phyloP scores from a whole-genome alignment of 306 rosid species.

The Lathyrus tuberosus region DNA sequence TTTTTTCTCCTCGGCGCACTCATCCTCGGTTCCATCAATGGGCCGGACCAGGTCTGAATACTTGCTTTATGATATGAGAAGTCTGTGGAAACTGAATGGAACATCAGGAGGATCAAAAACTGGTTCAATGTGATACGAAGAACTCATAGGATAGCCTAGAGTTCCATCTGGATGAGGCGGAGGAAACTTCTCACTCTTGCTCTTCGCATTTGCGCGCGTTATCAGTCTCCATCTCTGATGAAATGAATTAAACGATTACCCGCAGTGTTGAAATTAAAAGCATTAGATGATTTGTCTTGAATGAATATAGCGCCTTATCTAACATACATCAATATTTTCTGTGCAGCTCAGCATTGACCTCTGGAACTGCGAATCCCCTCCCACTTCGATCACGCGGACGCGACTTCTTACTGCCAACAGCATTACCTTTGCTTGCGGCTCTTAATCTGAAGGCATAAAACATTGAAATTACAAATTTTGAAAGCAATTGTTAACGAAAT shows the following conservation, averaged over 20 bases:
- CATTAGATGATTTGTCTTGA: neutral
- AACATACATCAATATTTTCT: constrained; percentile 84
- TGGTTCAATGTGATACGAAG: constrained; percentile 87
- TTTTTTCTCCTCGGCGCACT: constrained; percentile 82
- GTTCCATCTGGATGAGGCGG: constrained; percentile 99
- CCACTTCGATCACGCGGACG: constrained; percentile 73
- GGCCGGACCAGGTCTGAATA: constrained; percentile 96
- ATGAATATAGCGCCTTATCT: constrained; percentile 33
- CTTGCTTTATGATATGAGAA: constrained; percentile 68
- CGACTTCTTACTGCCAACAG: constrained; percentile 70
- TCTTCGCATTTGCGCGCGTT: constrained; percentile 92
- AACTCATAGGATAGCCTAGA: constrained; percentile 84
- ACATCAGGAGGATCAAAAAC: constrained; percentile 82
- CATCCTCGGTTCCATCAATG: constrained; percentile 70
- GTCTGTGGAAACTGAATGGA: constrained; percentile 81
- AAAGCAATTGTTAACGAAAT: constrained; percentile 10
- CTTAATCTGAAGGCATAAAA: constrained; percentile 65
- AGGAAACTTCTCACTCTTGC: constrained; percentile 98
- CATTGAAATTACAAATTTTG: constrained; percentile 35
- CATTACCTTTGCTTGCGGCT: constrained; percentile 77
- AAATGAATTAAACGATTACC: constrained; percentile 6
- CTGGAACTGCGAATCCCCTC: constrained; percentile 85
- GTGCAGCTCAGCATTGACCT: constrained; percentile 94
- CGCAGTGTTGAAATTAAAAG: neutral
- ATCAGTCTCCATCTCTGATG: constrained; percentile 87